Conservation (phyloP, 2,329 filamentous ascomycete genomes). For the Beauveria rudraprayagi region DNA sequence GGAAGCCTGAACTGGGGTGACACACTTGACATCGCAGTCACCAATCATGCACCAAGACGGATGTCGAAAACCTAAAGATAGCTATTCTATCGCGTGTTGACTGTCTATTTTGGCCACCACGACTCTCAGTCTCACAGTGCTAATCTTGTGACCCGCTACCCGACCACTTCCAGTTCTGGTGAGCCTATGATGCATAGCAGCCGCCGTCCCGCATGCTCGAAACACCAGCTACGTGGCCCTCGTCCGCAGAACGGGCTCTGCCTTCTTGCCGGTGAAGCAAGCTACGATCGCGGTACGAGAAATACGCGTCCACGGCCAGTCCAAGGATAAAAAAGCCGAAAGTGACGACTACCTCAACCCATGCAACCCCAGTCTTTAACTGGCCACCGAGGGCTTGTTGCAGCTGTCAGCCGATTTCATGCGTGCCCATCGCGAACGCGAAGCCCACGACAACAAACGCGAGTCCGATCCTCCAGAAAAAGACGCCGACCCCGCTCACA, state of each 20-base stretch:
- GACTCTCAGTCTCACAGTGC: background rate
- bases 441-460: background rate
- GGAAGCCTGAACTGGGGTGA: too few relatives aligned
- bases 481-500: background rate
- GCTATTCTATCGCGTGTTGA: background rate
- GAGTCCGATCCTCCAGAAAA: background rate
- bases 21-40: too few relatives aligned
- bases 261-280: background rate
- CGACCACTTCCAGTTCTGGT: too few relatives aligned
- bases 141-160: background rate
- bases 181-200: too few relatives aligned
- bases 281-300: background rate
- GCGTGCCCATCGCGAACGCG: background rate
- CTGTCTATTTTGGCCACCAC: background rate
- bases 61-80: background rate
- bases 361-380: background rate
- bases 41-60: too few relatives aligned
- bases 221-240: too few relatives aligned
- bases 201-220: too few relatives aligned
- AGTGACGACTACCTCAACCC: background rate
- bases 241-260: background rate
- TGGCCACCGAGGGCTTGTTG: background rate
- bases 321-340: background rate
- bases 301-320: background rate
- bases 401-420: background rate